phyloP scores from a whole-genome alignment of 1,284 basidiomycete species.

The Exobasidium cylindrosporum region DNA sequence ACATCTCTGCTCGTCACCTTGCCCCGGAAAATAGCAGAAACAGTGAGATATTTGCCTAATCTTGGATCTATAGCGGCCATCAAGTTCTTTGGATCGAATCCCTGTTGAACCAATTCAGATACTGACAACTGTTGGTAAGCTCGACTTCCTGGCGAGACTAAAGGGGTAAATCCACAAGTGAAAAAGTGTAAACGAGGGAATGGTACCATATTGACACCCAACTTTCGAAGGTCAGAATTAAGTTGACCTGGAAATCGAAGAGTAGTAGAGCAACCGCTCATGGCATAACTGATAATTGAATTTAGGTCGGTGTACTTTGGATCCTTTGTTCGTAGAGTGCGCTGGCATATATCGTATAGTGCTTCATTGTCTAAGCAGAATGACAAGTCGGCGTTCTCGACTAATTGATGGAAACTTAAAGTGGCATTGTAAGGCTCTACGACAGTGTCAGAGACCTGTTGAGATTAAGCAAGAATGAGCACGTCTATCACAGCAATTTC shows the following conservation, averaged over 20 bases:
- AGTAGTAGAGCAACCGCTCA: conserved; percentile 85
- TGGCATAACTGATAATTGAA: conserved; percentile 72
- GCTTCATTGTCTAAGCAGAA: conserved; percentile 94
- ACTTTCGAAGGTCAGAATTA: conserved; percentile 88
- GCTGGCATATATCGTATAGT: conserved; percentile 78
- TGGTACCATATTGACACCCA: conserved; percentile 76
- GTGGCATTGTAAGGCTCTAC: conserved; percentile 93
- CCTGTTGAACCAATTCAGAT: conserved; percentile 43
- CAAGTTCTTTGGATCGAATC: conserved; percentile 54
- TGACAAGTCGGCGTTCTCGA: conserved; percentile 82
- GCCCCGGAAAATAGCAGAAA: conserved; percentile 54
- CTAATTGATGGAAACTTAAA: conserved; percentile 83
- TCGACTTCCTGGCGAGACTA: conserved; percentile 53
- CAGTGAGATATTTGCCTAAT: conserved; percentile 60
- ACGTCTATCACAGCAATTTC: conserved; percentile 17
- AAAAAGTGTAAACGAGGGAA: conserved; percentile 57
- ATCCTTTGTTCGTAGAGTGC: conserved; percentile 69
- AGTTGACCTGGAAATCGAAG: conserved; percentile 90
- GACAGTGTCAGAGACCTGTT: conserved; percentile 81
- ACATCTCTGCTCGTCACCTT: conserved; percentile 58
- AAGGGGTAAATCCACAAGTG: conserved; percentile 55
- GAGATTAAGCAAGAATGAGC: background rate
- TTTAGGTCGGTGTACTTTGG: conserved; percentile 49
- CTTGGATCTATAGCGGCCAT: conserved; percentile 76
- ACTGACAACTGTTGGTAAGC: conserved; percentile 61